Evolutionary conservation across 345 rosid species (phyloP).

Genomic region (Mangifera indica): DNA sequence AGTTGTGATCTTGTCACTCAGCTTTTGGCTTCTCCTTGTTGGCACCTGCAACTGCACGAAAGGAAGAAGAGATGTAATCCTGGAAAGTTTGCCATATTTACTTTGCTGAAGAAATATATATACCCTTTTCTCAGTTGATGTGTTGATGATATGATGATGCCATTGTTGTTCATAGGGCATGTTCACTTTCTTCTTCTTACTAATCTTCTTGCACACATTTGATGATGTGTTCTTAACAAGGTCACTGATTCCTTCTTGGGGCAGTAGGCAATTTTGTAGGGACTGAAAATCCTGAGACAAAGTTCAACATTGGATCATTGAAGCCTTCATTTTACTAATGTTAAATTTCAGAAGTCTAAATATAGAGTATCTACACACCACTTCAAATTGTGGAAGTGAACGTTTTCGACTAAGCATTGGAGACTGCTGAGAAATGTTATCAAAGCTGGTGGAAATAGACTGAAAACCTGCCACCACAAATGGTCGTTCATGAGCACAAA

Average conservation of each 20-base stretch:
- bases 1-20: constrained; percentile 60
- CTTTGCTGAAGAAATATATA: constrained; percentile 15
- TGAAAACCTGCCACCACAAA: constrained; percentile 30
- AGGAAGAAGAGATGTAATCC: neutral
- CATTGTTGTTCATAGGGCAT: constrained; percentile 17
- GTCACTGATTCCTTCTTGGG: neutral
- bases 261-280: neutral
- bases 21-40: constrained; percentile 55
- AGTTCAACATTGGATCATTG: neutral
- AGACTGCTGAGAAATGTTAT: constrained; percentile 25
- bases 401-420: constrained; percentile 9
- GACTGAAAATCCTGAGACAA: constrained; percentile 23
- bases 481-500: neutral
- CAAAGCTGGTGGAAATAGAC: constrained; percentile 14
- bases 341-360: neutral
- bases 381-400: constrained; percentile 23
- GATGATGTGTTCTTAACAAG: neutral
- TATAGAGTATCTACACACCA: constrained; percentile 11
- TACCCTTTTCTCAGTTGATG: constrained; percentile 9
- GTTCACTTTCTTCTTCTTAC: constrained; percentile 26
- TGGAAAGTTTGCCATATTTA: neutral
- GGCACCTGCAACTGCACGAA: constrained; percentile 33
- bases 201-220: constrained; percentile 32
- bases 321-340: neutral
- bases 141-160: constrained; percentile 13